These are phyloP conservation scores for Vitis labrusca DNA, from an alignment of 164 flowering plant species.

Conservation along the genomic window DNA sequence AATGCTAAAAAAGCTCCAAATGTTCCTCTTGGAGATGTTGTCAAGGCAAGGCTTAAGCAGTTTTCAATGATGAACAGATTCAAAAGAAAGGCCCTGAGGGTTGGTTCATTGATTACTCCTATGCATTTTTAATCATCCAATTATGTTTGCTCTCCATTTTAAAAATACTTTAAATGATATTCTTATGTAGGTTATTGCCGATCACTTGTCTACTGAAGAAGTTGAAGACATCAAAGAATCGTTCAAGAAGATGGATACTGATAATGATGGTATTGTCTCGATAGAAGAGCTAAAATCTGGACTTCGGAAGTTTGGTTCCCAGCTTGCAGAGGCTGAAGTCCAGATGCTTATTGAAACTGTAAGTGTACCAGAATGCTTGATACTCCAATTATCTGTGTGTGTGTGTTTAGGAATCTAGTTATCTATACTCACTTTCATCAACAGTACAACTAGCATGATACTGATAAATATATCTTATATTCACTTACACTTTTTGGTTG, in stretches of 20 bases:
- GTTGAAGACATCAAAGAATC: conserved; percentile 80
- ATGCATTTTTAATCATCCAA: background rate
- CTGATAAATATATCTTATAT: background rate
- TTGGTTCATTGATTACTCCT: conserved; percentile 27
- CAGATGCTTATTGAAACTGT: conserved; percentile 91
- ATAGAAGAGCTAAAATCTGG: conserved; percentile 78
- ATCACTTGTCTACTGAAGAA: conserved; percentile 79
- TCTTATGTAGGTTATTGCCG: conserved; percentile 74
- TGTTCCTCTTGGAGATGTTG: conserved; percentile 92
- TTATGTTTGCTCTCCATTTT: background rate
- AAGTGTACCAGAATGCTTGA: conserved; percentile 23
- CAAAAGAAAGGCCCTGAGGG: conserved; percentile 88
- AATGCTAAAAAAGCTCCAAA: conserved; percentile 92
- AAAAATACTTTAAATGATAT: background rate
- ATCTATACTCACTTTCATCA: conserved; percentile 4
- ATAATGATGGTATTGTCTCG: conserved; percentile 73
- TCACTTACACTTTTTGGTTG: too few relatives aligned
- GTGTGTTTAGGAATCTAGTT: too few relatives aligned
- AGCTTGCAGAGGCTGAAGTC: conserved; percentile 79
- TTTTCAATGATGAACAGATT: conserved; percentile 94
- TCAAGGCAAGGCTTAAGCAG: conserved; percentile 87
- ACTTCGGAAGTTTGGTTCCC: conserved; percentile 57
- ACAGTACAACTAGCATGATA: background rate
- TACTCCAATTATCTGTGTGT: too few relatives aligned
- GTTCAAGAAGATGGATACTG: conserved; percentile 78